A percentile compares a stretch with the other conserved stretches of the same genome.
phyloP scores from a whole-genome alignment of 2,329 filamentous ascomycete genomes.

The Trichoderma breve region DNA sequence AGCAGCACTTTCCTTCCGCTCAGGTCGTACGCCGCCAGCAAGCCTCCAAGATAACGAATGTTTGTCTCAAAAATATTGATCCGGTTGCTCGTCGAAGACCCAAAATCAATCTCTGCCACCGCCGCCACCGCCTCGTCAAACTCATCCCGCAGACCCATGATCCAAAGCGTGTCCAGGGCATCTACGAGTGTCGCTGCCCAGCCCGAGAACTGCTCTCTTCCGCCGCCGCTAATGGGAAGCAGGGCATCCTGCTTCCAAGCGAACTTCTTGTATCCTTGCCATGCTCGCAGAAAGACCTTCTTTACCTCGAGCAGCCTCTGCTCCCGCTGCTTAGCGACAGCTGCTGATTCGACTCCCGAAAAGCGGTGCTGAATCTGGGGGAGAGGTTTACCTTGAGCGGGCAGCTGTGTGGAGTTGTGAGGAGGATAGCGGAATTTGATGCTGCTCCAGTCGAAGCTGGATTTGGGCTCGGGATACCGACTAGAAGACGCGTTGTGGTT shows the following conservation, averaged over 20 bases:
- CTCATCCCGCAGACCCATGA: slow-evolving; percentile 64
- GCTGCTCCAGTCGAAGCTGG: slow-evolving; percentile 40
- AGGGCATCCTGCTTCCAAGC: slow-evolving; percentile 67
- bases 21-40: slow-evolving; percentile 68
- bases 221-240: slow-evolving; percentile 51
- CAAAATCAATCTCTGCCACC: slow-evolving; percentile 60
- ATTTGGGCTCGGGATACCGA: slow-evolving; percentile 20
- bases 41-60: slow-evolving; percentile 68
- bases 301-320: slow-evolving; percentile 35
- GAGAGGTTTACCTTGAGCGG: slow-evolving; percentile 25
- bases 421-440: slow-evolving; percentile 31
- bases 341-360: slow-evolving; percentile 26
- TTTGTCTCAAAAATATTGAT: slow-evolving; percentile 71
- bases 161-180: slow-evolving; percentile 68
- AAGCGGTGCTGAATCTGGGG: slow-evolving; percentile 40
- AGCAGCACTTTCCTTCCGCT: slow-evolving; percentile 57
- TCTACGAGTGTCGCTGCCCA: slow-evolving; percentile 70
- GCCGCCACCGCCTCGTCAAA: slow-evolving; percentile 63
- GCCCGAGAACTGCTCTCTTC: slow-evolving; percentile 59
- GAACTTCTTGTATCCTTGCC: slow-evolving; percentile 55
- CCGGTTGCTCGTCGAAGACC: slow-evolving; percentile 42
- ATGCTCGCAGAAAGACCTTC: slow-evolving; percentile 34
- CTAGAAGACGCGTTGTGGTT: slow-evolving; percentile 26
- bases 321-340: slow-evolving; percentile 29
- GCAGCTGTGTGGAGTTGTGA: slow-evolving; percentile 27